Conservation (phyloP, 176 grass and related monocot species). For the Poa pratensis region DNA sequence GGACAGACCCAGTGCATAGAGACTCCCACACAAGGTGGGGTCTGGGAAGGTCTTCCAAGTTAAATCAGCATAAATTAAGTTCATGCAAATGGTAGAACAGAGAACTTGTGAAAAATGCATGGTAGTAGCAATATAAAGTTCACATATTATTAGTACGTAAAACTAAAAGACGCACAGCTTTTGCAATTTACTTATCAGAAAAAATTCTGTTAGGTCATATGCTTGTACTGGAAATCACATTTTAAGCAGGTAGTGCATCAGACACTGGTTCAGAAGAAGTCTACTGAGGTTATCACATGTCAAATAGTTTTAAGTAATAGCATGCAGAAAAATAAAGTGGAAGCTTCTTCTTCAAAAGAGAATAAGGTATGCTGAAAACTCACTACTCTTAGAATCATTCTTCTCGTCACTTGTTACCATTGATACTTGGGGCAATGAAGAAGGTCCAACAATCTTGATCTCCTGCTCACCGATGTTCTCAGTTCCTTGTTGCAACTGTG, state of each 20-base stretch:
- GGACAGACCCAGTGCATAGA: too few species aligned
- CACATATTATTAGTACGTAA: slow-evolving; percentile 17
- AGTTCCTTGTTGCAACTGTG: slow-evolving; percentile 33
- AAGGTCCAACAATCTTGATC: slow-evolving; percentile 19
- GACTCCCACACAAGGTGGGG: too few species aligned
- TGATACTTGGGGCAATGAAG: slow-evolving; percentile 21
- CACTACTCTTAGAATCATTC: slow-evolving; percentile 37
- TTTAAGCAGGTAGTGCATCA: slow-evolving; percentile 26
- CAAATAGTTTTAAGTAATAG: slow-evolving; percentile 22
- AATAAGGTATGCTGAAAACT: slow-evolving; percentile 38
- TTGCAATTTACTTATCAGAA: slow-evolving; percentile 17
- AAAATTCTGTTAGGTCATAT: slow-evolving; percentile 11
- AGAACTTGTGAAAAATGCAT: slow-evolving; percentile 21
- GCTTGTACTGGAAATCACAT: slow-evolving; percentile 19
- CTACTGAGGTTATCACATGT: slow-evolving; percentile 12
- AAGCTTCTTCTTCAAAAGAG: neutral
- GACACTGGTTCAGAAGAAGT: slow-evolving; percentile 28
- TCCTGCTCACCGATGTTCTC: slow-evolving; percentile 9
- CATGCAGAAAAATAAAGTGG: neutral
- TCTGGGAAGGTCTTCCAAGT: neutral
- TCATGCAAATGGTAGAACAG: slow-evolving; percentile 13
- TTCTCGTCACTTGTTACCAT: slow-evolving; percentile 1
- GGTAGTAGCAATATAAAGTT: slow-evolving; percentile 17
- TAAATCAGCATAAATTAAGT: slow-evolving; percentile 31
- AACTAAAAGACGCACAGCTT: neutral